Conservation (phyloP, 2,329 filamentous ascomycete genomes). For the Emergomyces orientalis region DNA sequence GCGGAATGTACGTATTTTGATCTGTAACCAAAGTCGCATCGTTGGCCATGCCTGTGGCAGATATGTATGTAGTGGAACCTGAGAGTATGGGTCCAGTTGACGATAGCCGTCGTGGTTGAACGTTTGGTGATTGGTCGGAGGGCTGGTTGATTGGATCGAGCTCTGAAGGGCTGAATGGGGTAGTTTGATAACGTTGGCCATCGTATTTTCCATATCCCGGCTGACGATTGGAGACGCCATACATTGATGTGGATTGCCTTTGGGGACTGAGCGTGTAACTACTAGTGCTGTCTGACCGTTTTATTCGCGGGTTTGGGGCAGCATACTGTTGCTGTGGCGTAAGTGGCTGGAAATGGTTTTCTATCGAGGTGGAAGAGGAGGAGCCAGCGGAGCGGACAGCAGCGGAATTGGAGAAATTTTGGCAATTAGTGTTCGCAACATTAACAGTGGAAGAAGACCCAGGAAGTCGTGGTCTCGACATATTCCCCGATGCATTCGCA, state of each 20-base stretch:
- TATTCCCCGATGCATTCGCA: neutral
- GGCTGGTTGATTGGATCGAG: constrained; percentile 15
- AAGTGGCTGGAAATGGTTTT: constrained; percentile 22
- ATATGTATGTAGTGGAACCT: constrained; percentile 14
- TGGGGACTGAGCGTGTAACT: constrained; percentile 25
- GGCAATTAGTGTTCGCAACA: constrained; percentile 10
- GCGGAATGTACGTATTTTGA: constrained; percentile 11
- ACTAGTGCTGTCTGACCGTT: constrained; percentile 22
- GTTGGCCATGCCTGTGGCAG: constrained; percentile 17
- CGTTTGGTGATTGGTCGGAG: constrained; percentile 8
- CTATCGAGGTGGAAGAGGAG: constrained; percentile 28
- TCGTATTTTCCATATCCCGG: constrained; percentile 18
- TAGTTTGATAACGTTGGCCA: constrained; percentile 12
- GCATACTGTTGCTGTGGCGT: constrained; percentile 20
- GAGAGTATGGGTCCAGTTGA: constrained; percentile 12
- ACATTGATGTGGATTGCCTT: constrained; percentile 19
- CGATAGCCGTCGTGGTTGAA: constrained; percentile 14
- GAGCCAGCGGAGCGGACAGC: constrained; percentile 10
- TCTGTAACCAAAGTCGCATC: constrained; percentile 4
- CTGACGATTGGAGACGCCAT: constrained; percentile 21
- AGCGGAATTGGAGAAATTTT: constrained; percentile 14
- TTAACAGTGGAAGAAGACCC: constrained; percentile 11
- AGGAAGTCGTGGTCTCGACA: constrained; percentile 8
- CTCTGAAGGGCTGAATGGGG: constrained; percentile 15
- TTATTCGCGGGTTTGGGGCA: constrained; percentile 19